These are phyloP conservation scores for Tetradesmus obliquus DNA, from an alignment of 139 green algal species.

Conservation along the genomic window DNA sequence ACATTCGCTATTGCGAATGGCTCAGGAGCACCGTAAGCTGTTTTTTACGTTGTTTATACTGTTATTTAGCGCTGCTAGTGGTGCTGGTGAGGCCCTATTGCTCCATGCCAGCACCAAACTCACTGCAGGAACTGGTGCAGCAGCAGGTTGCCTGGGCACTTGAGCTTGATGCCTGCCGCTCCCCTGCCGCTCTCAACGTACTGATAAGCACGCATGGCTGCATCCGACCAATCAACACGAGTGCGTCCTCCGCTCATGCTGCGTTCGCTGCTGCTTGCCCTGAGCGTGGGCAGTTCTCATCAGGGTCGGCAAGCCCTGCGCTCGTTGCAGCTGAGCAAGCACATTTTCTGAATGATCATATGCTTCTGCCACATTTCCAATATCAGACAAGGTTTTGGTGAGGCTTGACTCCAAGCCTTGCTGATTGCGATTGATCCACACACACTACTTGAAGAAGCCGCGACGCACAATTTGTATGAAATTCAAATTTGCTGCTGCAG, in stretches of 20 bases:
- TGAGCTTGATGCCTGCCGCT: neutral
- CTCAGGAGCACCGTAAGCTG: neutral
- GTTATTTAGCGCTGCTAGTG: neutral
- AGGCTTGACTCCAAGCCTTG: too few relatives aligned
- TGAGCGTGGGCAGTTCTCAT: too few relatives aligned
- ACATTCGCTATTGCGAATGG: neutral
- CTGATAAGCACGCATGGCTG: neutral
- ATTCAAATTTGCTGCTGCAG: neutral
- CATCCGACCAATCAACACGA: constrained; percentile 8
- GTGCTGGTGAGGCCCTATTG: neutral
- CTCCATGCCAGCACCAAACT: neutral
- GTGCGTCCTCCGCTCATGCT: neutral
- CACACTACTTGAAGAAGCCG: too few relatives aligned
- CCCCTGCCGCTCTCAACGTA: neutral
- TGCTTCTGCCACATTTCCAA: too few relatives aligned
- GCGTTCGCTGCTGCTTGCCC: neutral
- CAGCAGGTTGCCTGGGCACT: constrained; percentile 27
- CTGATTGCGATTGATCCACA: too few relatives aligned
- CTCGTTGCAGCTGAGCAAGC: too few relatives aligned
- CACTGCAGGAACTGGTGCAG: constrained; percentile 21
- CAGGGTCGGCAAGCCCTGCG: too few relatives aligned
- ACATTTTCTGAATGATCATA: too few relatives aligned
- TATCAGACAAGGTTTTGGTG: too few relatives aligned
- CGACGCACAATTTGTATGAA: neutral
- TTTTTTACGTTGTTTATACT: neutral